phyloP scores from a whole-genome alignment of 331 rosid species.

The Pyrus hybrid region DNA sequence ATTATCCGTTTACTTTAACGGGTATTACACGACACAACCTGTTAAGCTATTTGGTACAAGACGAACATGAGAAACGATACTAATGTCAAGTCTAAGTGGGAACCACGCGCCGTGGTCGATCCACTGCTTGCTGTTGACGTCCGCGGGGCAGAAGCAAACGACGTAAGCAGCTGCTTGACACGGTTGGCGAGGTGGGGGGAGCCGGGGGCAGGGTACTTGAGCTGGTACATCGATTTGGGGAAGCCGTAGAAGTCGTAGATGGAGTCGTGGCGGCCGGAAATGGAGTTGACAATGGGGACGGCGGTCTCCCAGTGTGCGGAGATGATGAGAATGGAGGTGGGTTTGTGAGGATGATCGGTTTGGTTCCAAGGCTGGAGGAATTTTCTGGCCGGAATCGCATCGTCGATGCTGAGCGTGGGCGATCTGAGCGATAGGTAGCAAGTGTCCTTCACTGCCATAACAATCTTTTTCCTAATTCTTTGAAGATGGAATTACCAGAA shows the following conservation, averaged over 20 bases:
- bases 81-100: too few species aligned
- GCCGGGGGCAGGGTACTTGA: slow-evolving; percentile 84
- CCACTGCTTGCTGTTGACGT: slow-evolving; percentile 51
- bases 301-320: slow-evolving; percentile 67
- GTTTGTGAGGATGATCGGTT: slow-evolving; percentile 11
- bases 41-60: too few species aligned
- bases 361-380: slow-evolving; percentile 47
- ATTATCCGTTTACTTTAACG: too few species aligned
- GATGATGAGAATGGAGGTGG: slow-evolving; percentile 49
- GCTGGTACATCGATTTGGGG: slow-evolving; percentile 59
- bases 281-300: slow-evolving; percentile 46
- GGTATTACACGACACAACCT: too few species aligned
- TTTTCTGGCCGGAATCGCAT: slow-evolving; percentile 30
- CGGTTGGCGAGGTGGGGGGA: slow-evolving; percentile 58
- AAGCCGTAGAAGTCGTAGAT: slow-evolving; percentile 75
- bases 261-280: slow-evolving; percentile 38
- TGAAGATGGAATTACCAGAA: too few species aligned
- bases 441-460: slow-evolving; percentile 26
- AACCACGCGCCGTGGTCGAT: slow-evolving; percentile 91
- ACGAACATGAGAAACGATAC: too few species aligned
- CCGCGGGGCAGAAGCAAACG: slow-evolving; percentile 34
- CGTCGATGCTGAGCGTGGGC: slow-evolving; percentile 56
- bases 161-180: slow-evolving; percentile 48
- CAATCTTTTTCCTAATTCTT: not conserved
- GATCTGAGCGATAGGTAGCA: slow-evolving; percentile 71